These are phyloP conservation scores for Heliocybe sulcata DNA, from an alignment of 1,284 basidiomycete species.

Conservation along the genomic window DNA sequence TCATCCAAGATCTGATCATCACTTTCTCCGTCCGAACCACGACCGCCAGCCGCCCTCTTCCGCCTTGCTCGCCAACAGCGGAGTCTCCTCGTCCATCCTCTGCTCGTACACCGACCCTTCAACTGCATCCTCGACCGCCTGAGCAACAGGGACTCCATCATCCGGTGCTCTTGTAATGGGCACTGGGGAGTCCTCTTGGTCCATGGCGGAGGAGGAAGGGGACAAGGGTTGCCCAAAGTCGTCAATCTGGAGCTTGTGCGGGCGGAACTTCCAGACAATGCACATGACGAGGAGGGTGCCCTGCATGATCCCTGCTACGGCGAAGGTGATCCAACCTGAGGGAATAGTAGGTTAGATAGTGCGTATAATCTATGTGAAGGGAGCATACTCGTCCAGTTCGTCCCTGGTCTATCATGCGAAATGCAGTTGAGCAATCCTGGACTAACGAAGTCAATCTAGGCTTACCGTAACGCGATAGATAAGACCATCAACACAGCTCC, in stretches of 20 bases:
- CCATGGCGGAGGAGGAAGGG: slow-evolving; percentile 8
- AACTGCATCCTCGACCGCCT: slow-evolving; percentile 64
- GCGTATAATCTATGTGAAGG: neutral
- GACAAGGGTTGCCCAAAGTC: slow-evolving; percentile 79
- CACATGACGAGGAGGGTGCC: slow-evolving; percentile 77
- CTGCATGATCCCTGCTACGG: slow-evolving; percentile 85
- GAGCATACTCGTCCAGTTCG: slow-evolving; percentile 75
- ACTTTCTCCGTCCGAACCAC: neutral
- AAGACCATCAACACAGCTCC: slow-evolving; percentile 86
- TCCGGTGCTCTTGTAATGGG: slow-evolving; percentile 10
- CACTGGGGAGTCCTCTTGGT: slow-evolving; percentile 18
- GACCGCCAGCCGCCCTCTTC: neutral
- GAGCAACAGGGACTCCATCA: slow-evolving; percentile 50
- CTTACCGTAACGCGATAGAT: slow-evolving; percentile 70
- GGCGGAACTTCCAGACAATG: slow-evolving; percentile 71
- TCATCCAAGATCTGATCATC: neutral
- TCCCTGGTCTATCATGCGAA: slow-evolving; percentile 49
- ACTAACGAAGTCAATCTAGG: slow-evolving; percentile 12
- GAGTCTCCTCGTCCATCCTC: slow-evolving; percentile 14
- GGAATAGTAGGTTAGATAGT: slow-evolving; percentile 7
- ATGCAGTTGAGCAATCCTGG: slow-evolving; percentile 4
- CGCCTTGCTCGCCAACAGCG: neutral
- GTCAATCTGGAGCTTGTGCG: slow-evolving; percentile 75
- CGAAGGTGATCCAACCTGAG: slow-evolving; percentile 77
- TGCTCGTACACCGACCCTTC: slow-evolving; percentile 56